Percentiles rank a stretch among this genome's conserved stretches.
Evolutionary conservation across 805 yeast genomes (phyloP).

Genomic region (Spathaspora boniae): DNA sequence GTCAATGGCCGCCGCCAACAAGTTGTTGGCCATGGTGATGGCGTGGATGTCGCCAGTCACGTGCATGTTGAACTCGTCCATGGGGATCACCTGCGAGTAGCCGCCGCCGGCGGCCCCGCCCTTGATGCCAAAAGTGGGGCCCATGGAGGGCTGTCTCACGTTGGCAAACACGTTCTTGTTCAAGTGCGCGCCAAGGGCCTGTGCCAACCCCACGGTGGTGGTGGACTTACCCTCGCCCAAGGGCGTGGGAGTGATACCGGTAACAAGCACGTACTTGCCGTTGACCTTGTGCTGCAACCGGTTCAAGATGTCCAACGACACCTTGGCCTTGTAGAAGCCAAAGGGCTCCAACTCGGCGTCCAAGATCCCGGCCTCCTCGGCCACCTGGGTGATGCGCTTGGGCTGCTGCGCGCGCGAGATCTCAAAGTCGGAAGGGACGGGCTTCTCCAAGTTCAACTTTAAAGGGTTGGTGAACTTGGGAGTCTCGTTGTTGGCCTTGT

Average conservation of each 20-base stretch:
- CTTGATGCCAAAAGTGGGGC: constrained; percentile 83
- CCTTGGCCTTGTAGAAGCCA: constrained; percentile 77
- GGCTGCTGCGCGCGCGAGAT: constrained; percentile 76
- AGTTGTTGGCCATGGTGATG: constrained; percentile 75
- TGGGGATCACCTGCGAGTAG: constrained; percentile 81
- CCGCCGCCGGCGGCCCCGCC: constrained; percentile 95
- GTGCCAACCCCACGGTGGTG: constrained; percentile 79
- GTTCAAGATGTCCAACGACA: constrained; percentile 58
- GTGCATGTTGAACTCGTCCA: constrained; percentile 87
- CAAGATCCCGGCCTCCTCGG: constrained; percentile 64
- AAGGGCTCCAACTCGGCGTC: constrained; percentile 69
- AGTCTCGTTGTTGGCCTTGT: constrained; percentile 36
- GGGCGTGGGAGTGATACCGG: constrained; percentile 86
- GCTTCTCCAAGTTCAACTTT: constrained; percentile 51
- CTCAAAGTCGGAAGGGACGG: constrained; percentile 80
- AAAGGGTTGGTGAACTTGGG: constrained; percentile 52
- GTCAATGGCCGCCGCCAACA: constrained; percentile 82
- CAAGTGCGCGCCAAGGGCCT: constrained; percentile 75
- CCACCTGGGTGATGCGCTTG: constrained; percentile 64
- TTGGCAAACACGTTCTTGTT: constrained; percentile 69
- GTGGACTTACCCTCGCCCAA: constrained; percentile 85
- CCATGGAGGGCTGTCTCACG: constrained; percentile 86
- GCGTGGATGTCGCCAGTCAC: constrained; percentile 86
- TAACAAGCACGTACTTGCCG: constrained; percentile 72
- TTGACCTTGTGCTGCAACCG: constrained; percentile 57